phyloP scores from a whole-genome alignment of 257 asterid genomes.

The Ballota nigra region DNA sequence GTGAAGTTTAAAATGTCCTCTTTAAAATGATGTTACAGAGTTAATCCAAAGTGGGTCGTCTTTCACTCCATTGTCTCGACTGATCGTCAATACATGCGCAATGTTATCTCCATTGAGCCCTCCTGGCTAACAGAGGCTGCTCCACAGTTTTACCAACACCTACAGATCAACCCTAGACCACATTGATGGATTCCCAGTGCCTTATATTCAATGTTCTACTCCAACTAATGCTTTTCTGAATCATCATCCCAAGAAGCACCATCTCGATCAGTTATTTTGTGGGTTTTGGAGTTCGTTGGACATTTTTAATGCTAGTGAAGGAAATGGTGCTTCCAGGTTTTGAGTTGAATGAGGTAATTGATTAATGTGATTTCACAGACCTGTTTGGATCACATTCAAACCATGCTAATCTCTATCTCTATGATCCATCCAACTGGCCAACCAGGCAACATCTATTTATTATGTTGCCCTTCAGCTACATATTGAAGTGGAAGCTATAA shows the following conservation, averaged over 20 bases:
- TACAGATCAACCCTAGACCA: conserved; percentile 41
- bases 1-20: neutral
- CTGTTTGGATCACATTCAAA: too few relatives aligned
- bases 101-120: conserved; percentile 81
- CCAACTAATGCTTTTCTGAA: neutral
- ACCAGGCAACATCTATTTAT: neutral
- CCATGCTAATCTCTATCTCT: too few relatives aligned
- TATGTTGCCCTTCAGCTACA: neutral
- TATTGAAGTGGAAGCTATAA: neutral
- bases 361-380: neutral
- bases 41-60: conserved; percentile 86
- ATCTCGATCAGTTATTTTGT: neutral
- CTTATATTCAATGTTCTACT: neutral
- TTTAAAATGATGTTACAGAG: conserved; percentile 45
- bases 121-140: conserved; percentile 89
- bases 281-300: conserved; percentile 5
- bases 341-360: neutral
- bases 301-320: neutral
- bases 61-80: conserved; percentile 89
- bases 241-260: conserved; percentile 5
- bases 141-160: conserved; percentile 83
- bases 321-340: neutral
- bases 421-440: too few relatives aligned
- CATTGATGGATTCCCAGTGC: conserved; percentile 33
- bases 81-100: conserved; percentile 94